Conservation (phyloP, 169 alveolate species). For the Plasmodium gallinaceum region DNA sequence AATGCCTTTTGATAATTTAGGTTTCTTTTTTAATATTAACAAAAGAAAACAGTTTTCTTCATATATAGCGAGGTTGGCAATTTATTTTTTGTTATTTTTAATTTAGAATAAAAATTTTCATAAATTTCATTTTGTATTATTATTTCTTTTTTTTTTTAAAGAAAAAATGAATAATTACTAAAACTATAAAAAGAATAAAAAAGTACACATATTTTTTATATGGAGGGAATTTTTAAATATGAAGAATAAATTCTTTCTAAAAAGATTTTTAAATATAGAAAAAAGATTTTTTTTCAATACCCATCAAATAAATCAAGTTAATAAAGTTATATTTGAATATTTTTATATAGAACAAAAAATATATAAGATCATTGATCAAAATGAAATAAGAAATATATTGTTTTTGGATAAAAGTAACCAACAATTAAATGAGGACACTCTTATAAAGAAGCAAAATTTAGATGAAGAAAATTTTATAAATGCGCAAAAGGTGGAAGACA, state of each 20-base stretch:
- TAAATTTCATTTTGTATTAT: no score
- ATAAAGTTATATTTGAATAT: conserved; percentile 55
- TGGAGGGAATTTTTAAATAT: conserved; percentile 1
- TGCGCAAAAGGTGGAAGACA: conserved; percentile 9
- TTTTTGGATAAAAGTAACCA: neutral
- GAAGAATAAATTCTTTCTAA: conserved; percentile 34
- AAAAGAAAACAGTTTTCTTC: no score
- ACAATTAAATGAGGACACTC: neutral
- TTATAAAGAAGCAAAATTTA: neutral
- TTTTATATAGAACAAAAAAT: conserved; percentile 64
- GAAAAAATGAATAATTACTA: no score
- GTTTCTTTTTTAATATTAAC: no score
- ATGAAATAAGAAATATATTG: conserved; percentile 13
- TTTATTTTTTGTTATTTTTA: no score
- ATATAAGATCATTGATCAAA: conserved; percentile 23
- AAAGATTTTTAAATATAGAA: conserved; percentile 18
- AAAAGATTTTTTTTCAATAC: conserved; percentile 57
- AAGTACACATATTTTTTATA: neutral
- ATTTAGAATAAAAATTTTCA: no score
- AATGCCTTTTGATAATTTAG: no score
- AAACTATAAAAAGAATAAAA: no score
- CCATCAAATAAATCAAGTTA: conserved; percentile 22
- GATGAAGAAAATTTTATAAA: conserved; percentile 3
- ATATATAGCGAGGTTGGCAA: no score
- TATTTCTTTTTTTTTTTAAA: no score